Base-by-base conservation (phyloP, 495 filamentous ascomycete species). In the Podospora bellae-mahoneyi region DNA sequence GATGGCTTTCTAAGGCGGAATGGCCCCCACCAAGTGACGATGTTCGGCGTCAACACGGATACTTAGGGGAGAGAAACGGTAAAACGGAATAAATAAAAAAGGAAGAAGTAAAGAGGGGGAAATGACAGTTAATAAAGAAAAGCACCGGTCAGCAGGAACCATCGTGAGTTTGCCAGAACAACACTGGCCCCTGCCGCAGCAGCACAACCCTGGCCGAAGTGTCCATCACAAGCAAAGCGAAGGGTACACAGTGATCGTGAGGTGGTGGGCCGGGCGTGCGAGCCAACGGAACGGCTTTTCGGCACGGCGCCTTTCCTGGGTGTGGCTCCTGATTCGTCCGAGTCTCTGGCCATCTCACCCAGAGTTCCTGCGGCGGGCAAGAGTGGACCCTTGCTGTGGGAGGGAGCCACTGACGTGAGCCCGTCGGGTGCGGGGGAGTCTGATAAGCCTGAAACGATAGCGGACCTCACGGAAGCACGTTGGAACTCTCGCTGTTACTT, bases 391-490 rank as follows among this genome's bases (percentile, higher is more conserved):
- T 10, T 48, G 7, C 13, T 18, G 39, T 18, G 0, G 55, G 56
- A 54, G 58, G 56, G 10, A 66, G 65, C 65, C 65, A 66, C 65
- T 61, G 56, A 66, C 56, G 56, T 44, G 57, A n/a, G 27, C 66
- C 18, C 62, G 27, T 30, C 39, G 54, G 20, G 30, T 67, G 66
- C 60, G 66, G 66, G 60, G 66, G 62, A 57, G 28, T 53, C n/a
- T 58, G 55, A 58, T 58, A 58, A 58, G 55, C 55, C n/a, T 58
- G 55, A 58, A 58, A 58, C 55, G n/a, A 58, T 28, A 44, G 44
- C 32, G 66, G 66, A 62, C 26, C 30, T 26, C 18, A 58, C 55
- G 55, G 55, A 58, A 58, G 55, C n/a, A 19, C 60, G 60, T 30
- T 62, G 34, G 60, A 62, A 32, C 34, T 39, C 60, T 62, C 60